Base-by-base conservation (phyloP, 2,329 filamentous ascomycete genomes). In the Verticillium nonalfalfae region DNA sequence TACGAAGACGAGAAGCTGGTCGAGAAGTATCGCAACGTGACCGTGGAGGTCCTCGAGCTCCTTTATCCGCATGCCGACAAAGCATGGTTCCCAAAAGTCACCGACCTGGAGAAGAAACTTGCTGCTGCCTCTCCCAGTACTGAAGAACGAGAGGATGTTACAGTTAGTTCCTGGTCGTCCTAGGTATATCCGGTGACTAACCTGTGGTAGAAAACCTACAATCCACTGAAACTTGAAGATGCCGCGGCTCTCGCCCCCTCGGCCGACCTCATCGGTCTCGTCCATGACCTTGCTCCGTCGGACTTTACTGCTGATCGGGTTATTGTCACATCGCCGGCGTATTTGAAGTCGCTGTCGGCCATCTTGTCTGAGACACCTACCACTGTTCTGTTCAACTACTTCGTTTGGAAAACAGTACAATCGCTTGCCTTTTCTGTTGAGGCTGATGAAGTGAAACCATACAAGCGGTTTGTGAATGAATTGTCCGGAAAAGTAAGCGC, bases 341-440 rank as follows among this genome's bases (percentile, higher is more conserved):
- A 89, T 66, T 75, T 89, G 67, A 78, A 82, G 58, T 81, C 83
- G 7, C 69, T 90, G 1, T 82, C 85, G 6, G 69, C 75, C 1
- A 82, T 89, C 40, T 67, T 91, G 21, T 72, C 78, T 1, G 73
- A 79, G 2, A 84, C 84, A 1, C 72, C 82, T 0, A 76, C 78
- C 58, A 81, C 86, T 52, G 80, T 83, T 0, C 69, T 91, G 2
- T 80, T 86, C 63, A 76, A 79, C n/a, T 90, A 86, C 68, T 79
- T 90, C 63, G 71, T 84, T 31, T 89, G 87, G 87, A 87, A 88
- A 66, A 72, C 83, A 14, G 80, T 90, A 13, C 77, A 84, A 57
- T 70, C 75, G 1, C 84, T 84, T 67, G 76, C 79, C 26, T 68
- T 72, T 2, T 79, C 76, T 33, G 77, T 91, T 34, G 83, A 90